Conservation (phyloP, 805 yeast species). For the Dipodascopsis uninucleata region DNA sequence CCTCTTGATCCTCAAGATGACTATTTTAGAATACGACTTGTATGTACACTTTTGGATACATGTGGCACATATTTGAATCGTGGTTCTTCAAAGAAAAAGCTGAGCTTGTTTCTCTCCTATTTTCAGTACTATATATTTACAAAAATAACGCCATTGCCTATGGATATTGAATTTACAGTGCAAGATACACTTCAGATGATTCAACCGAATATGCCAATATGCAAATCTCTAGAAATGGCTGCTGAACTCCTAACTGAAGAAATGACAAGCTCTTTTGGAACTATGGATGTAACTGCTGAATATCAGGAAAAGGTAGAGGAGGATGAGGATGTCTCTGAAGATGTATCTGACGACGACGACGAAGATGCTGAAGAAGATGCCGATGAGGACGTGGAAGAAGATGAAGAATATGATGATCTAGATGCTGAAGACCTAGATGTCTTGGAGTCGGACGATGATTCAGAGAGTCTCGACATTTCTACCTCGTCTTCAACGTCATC, state of each 20-base stretch:
- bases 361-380: conserved; percentile 11
- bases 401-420: conserved; percentile 5
- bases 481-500: conserved; percentile 3
- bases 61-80: conserved; percentile 29
- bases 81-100: conserved; percentile 28
- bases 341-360: conserved; percentile 5
- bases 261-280: conserved; percentile 15
- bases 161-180: conserved; percentile 56
- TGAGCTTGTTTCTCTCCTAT: conserved; percentile 48
- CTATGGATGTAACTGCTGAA: conserved; percentile 1
- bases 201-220: conserved; percentile 39
- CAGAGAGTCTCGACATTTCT: conserved; percentile 4
- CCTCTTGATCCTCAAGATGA: conserved; percentile 62
- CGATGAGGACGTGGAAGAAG: conserved; percentile 14
- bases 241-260: conserved; percentile 38
- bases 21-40: conserved; percentile 65
- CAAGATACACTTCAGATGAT: conserved; percentile 41
- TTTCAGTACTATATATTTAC: conserved; percentile 69
- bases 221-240: conserved; percentile 44
- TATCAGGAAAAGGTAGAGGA: conserved; percentile 8
- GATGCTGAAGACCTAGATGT: conserved; percentile 5
- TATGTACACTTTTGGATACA: conserved; percentile 43
- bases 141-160: conserved; percentile 56
- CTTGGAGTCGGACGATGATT: conserved; percentile 7
- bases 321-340: conserved; percentile 10